A percentile compares a stretch with the other conserved stretches of the same genome.
phyloP scores from a whole-genome alignment of 805 yeast genomes.

The Suhomyces kilbournensis region DNA sequence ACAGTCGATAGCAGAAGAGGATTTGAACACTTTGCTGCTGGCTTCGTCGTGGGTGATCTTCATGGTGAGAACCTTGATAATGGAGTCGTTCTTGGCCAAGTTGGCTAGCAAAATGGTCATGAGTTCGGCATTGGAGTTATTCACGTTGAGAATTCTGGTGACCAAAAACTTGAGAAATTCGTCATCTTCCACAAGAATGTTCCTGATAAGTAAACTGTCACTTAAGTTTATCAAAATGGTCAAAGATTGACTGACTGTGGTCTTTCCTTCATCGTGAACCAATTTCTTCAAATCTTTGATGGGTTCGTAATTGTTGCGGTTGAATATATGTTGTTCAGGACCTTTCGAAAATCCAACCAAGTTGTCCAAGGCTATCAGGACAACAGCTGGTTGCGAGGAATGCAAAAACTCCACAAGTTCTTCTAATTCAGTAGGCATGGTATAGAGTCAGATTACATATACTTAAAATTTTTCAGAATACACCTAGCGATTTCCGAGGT shows the following conservation, averaged over 20 bases:
- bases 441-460: not conserved
- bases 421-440: slow-evolving; percentile 44
- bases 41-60: slow-evolving; percentile 33
- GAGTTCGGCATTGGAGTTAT: slow-evolving; percentile 71
- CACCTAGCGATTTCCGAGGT: not conserved
- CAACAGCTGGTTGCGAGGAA: slow-evolving; percentile 73
- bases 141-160: slow-evolving; percentile 48
- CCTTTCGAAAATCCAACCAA: slow-evolving; percentile 80
- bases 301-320: slow-evolving; percentile 65
- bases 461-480: not conserved
- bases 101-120: slow-evolving; percentile 83
- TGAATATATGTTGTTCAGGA: slow-evolving; percentile 61
- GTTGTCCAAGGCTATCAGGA: slow-evolving; percentile 81
- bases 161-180: slow-evolving; percentile 50
- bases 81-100: slow-evolving; percentile 71
- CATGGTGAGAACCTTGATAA: slow-evolving; percentile 49
- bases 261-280: slow-evolving; percentile 50
- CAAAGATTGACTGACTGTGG: slow-evolving; percentile 61
- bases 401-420: slow-evolving; percentile 76
- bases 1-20: slow-evolving; percentile 65
- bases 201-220: slow-evolving; percentile 63
- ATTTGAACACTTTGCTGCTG: slow-evolving; percentile 49
- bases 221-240: slow-evolving; percentile 83
- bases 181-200: slow-evolving; percentile 61
- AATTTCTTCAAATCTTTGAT: slow-evolving; percentile 67